Percentiles rank a stretch among this genome's conserved stretches.
Conservation (phyloP, 1,284 basidiomycete genomes). For the Stygiomarasmius scandens region DNA sequence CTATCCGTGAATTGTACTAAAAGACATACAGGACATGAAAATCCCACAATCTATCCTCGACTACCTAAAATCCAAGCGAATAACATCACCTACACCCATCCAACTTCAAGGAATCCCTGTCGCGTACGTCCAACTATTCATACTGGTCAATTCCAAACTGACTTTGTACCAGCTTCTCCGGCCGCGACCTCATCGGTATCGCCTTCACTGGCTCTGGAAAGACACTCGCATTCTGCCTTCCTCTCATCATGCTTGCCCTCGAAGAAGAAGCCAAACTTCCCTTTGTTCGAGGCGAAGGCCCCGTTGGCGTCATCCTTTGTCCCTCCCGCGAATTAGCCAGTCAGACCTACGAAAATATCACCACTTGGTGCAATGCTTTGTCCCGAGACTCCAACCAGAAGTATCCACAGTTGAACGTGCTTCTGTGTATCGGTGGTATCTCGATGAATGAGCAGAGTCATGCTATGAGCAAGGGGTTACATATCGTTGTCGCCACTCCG, state of each 20-base stretch:
- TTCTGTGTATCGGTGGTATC: conserved; percentile 97
- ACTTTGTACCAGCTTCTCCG: conserved; percentile 66
- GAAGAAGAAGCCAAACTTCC: conserved; percentile 93
- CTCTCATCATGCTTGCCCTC: conserved; percentile 92
- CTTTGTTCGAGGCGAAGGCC: conserved; percentile 92
- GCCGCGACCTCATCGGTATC: conserved; percentile 95
- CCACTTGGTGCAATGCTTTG: conserved; percentile 83
- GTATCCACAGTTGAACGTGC: conserved; percentile 85
- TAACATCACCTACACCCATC: conserved; percentile 90
- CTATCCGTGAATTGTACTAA: conserved; percentile 3
- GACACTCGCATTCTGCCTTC: conserved; percentile 89
- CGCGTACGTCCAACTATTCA: conserved; percentile 59
- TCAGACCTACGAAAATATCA: conserved; percentile 95
- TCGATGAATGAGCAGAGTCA: conserved; percentile 96
- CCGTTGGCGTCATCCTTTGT: conserved; percentile 93
- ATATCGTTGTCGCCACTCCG: conserved; percentile 96
- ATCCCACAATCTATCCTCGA: conserved; percentile 85
- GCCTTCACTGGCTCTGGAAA: conserved; percentile 94
- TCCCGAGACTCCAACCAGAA: conserved; percentile 75
- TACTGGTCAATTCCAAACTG: conserved; percentile 14
- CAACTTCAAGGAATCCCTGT: conserved; percentile 97
- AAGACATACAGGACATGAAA: conserved; percentile 86
- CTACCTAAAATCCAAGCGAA: conserved; percentile 84
- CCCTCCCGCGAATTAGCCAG: conserved; percentile 92
- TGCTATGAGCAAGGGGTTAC: conserved; percentile 86